Conservation (phyloP, 345 rosid genomes). For the Eucalyptus victrix region DNA sequence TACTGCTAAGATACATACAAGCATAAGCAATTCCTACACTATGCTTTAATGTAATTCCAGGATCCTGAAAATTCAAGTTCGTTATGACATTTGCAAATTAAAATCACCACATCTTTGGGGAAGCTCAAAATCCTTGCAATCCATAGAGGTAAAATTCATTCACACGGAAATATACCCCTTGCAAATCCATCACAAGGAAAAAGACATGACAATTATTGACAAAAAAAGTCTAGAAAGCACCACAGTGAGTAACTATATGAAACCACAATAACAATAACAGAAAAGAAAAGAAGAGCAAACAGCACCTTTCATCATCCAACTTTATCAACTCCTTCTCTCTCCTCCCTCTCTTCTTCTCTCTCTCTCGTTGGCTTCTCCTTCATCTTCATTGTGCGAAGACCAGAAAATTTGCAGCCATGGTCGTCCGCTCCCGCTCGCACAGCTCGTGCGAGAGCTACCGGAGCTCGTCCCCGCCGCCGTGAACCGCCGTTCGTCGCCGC, state of each 20-base stretch:
- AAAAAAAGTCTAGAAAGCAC: no score
- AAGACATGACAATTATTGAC: not conserved
- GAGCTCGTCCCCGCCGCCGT: no score
- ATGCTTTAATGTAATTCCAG: not conserved
- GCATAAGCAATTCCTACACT: not conserved
- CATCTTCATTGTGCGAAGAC: no score
- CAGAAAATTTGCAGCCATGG: no score
- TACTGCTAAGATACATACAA: not conserved
- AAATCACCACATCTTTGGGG: not conserved
- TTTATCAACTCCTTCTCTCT: no score
- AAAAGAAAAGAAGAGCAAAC: not conserved
- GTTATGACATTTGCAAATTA: not conserved
- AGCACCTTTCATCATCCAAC: no score
- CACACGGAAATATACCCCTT: not conserved
- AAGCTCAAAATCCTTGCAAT: not conserved
- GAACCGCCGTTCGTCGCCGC: no score
- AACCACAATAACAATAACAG: not conserved
- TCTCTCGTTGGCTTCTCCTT: no score
- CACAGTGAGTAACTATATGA: no score
- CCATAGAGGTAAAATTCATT: not conserved
- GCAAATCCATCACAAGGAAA: not conserved
- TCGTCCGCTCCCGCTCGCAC: no score
- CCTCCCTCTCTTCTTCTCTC: no score
- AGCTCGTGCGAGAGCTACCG: no score
- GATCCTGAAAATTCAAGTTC: not conserved